Base-by-base conservation (phyloP, 257 asterid genomes). In the Datura wrightii region DNA sequence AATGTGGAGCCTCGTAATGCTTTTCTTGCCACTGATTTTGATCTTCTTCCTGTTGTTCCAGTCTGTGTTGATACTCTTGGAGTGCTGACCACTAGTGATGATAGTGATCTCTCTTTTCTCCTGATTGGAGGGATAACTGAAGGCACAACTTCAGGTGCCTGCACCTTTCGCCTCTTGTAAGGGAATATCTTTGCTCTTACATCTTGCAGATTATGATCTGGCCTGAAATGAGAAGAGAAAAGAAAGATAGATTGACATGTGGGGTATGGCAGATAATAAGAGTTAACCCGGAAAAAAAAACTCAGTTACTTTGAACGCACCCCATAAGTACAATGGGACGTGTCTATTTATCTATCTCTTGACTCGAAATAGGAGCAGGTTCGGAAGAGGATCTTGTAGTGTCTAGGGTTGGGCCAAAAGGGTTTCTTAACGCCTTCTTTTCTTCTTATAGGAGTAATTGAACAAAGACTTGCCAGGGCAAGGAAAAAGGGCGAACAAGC, bases 1-100 rank as follows among this genome's bases (percentile, higher is more conserved):
- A 97, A 94, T 83, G 88, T 93, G 83, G 99, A 89, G 87, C 96
- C 93, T 65, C 92, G 87, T 67, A 94, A 85, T 66, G 96, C 91
- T 92, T 97, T 97, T 89, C 99, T 92, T 44, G 95, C 91, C 63
- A 83, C 90, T 69, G 94, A 84, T 86, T 90, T 90, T 74, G 94
- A 90, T 85, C 92, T 91, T 86, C 94, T 88, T 54, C 92, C 93
- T 8, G 91, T 89, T 88, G 87, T 88, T 70, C 90, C 87, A 15
- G 42, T 69, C 87, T 90, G 94, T 31, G 91, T 39, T 62, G 95
- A 88, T 79, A 97, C 97, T 88, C 97, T 92, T 46, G 97, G 94
- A 37, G 93, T 88, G 88, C 92, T 91, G 81, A 89, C 90, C 79
- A 89, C 96, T 88, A 92, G 83, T 59, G 96, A 89, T 54, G 96